Evolutionary conservation across 2,329 filamentous ascomycete species (phyloP).

Genomic region (Botrytis sinoallii): DNA sequence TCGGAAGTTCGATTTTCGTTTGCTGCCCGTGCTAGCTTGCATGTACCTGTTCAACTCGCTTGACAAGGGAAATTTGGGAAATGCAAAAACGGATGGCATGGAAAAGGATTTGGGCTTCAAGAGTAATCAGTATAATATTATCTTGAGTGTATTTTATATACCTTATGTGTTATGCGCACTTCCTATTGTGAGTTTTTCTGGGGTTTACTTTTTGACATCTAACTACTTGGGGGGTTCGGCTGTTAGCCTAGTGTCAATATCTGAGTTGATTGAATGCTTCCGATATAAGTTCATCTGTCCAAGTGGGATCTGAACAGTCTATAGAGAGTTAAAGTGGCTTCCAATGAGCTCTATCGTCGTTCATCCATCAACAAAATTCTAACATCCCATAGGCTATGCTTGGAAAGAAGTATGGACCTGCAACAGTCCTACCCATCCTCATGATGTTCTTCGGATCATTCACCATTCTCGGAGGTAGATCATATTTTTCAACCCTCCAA

Average conservation of each 20-base stretch:
- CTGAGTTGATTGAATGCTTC: background rate
- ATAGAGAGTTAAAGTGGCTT: background rate
- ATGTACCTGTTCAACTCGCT: slow-evolving; percentile 47
- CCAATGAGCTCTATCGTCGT: background rate
- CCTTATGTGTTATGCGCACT: slow-evolving; percentile 70
- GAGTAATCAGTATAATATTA: slow-evolving; percentile 63
- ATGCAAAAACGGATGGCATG: slow-evolving; percentile 49
- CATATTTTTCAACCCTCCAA: background rate
- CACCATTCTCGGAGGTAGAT: slow-evolving; percentile 46
- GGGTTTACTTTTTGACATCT: background rate
- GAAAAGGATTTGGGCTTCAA: slow-evolving; percentile 56
- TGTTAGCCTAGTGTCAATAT: background rate
- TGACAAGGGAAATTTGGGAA: slow-evolving; percentile 53
- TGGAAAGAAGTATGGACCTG: slow-evolving; percentile 65
- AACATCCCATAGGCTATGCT: slow-evolving; percentile 46
- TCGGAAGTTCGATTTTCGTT: slow-evolving; percentile 44
- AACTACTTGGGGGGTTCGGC: background rate
- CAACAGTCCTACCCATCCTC: slow-evolving; percentile 60
- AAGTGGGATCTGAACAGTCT: background rate
- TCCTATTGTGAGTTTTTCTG: slow-evolving; percentile 44
- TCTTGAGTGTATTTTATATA: slow-evolving; percentile 71
- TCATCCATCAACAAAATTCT: background rate
- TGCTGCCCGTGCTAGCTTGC: slow-evolving; percentile 44
- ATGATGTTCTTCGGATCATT: slow-evolving; percentile 67
- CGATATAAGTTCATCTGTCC: background rate